Evolutionary conservation across 2,329 filamentous ascomycete genomes (phyloP), one percentile per base, ranked within the genome.

Genomic region (Epichloe scottii): DNA sequence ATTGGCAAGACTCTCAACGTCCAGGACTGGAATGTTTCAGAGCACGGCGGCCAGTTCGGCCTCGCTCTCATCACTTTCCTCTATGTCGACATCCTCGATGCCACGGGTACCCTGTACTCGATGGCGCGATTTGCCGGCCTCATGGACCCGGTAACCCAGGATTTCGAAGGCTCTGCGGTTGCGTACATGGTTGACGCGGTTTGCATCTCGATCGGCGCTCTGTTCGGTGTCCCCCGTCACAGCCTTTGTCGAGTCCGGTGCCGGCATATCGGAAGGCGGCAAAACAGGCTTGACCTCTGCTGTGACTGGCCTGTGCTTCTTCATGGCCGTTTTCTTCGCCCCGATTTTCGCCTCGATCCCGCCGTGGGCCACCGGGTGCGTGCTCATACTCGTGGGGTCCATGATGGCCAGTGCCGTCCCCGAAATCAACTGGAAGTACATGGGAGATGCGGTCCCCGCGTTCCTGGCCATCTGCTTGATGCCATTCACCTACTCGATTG

Each of bases 291-390:
- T 95, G n/a, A 93, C 88, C 0, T 82, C 87, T 45, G 86, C 91
- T 66, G 73, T 80, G 15, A 84, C 87, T 0, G 89, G 89, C 5
- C 51, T 94, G 47, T 89, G 85, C 69, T 95, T 95, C 73, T 85
- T 95, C 71, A 80, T 94, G 63, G 81, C 86, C 52, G 78, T 94
- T 54, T 94, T 94, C 74, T 94, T 94, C 63, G 88, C 89, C 0
- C 89, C 89, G 0, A 91, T 94, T 52, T 94, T 94, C 62, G 88
- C 89, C 10, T 90, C 86, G 0, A 93, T 94, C 52, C 89, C 89
- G 4, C 84, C 88, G 0, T 94, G 87, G 87, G 89, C 89, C 3
- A 95, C 89, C 0, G 89, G 89, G 46, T 89, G 85, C 63, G 89
- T 89, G n/a, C 76, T 94, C 26, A 77, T 95, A 58, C 81, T 95